Percentiles rank a stretch among this genome's conserved stretches.
These are phyloP conservation scores for Xylariales sp. DNA, from an alignment of 2,329 filamentous ascomycete genomes.

Conservation along the genomic window DNA sequence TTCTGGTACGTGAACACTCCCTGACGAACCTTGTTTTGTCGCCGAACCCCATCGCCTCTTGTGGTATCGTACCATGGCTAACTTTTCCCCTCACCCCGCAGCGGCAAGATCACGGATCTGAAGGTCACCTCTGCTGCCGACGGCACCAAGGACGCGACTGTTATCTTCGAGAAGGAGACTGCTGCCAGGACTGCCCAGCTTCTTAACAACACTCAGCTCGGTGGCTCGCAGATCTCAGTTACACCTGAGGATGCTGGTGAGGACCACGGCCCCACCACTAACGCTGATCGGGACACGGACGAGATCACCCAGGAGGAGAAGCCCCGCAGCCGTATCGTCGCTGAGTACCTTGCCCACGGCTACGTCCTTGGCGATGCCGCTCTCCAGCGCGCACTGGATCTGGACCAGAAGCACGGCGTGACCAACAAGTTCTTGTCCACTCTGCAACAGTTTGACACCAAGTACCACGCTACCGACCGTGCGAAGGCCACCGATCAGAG, in stretches of 20 bases:
- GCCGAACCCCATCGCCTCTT: slow-evolving; percentile 4
- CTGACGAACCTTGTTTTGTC: too few species aligned
- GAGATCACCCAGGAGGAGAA: slow-evolving; percentile 94
- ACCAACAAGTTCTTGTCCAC: slow-evolving; percentile 73
- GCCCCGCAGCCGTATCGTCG: slow-evolving; percentile 86
- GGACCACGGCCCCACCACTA: slow-evolving; percentile 51
- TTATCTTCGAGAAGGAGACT: slow-evolving; percentile 94
- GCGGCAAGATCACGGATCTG: slow-evolving; percentile 86
- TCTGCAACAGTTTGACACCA: slow-evolving; percentile 72
- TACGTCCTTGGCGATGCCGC: slow-evolving; percentile 75
- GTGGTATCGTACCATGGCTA: slow-evolving; percentile 2
- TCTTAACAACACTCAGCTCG: slow-evolving; percentile 94
- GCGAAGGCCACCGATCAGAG: slow-evolving; percentile 79
- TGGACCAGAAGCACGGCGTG: slow-evolving; percentile 88
- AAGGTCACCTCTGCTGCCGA: slow-evolving; percentile 64
- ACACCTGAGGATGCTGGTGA: slow-evolving; percentile 62
- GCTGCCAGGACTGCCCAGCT: slow-evolving; percentile 96
- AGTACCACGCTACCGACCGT: slow-evolving; percentile 84
- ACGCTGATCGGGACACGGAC: slow-evolving; percentile 55
- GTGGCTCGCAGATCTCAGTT: slow-evolving; percentile 76
- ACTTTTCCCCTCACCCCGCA: slow-evolving; percentile 28
- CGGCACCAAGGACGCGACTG: slow-evolving; percentile 76
- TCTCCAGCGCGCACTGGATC: slow-evolving; percentile 76
- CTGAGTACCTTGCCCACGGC: slow-evolving; percentile 94
- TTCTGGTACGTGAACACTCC: slow-evolving; percentile 90